These are phyloP conservation scores for Leccinum pachyderme DNA, from an alignment of 1,284 basidiomycete genomes.

Conservation along the genomic window DNA sequence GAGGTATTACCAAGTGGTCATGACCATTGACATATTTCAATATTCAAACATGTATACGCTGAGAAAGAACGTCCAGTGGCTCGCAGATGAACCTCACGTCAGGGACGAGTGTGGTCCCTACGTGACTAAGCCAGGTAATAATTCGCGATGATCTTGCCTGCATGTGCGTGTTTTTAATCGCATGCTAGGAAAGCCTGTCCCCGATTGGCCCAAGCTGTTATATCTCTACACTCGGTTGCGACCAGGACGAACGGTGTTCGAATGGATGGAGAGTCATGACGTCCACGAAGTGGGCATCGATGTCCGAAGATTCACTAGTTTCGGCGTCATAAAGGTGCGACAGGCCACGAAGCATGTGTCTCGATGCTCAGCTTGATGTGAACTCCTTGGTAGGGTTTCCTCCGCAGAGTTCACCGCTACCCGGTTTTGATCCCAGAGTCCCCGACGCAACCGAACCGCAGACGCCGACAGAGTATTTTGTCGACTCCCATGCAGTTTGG, in stretches of 20 bases:
- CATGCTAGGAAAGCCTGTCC: constrained; percentile 47
- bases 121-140: constrained; percentile 71
- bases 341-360: constrained; percentile 2
- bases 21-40: constrained; percentile 96
- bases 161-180: constrained; percentile 6
- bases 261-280: constrained; percentile 86
- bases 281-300: constrained; percentile 80
- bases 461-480: constrained; percentile 44
- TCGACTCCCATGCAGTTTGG: constrained; percentile 28
- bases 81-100: constrained; percentile 81
- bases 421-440: constrained; percentile 65
- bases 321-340: constrained; percentile 92
- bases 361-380: not conserved
- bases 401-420: constrained; percentile 90
- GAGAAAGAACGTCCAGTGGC: constrained; percentile 79
- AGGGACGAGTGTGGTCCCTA: constrained; percentile 88
- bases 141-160: constrained; percentile 1
- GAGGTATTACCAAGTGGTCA: constrained; percentile 94
- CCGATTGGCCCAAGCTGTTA: constrained; percentile 83
- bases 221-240: constrained; percentile 86
- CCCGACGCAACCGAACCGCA: constrained; percentile 30
- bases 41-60: constrained; percentile 98
- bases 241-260: constrained; percentile 79
- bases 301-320: constrained; percentile 91
- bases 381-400: constrained; percentile 66